Evolutionary conservation across 345 rosid species (phyloP), one percentile per base, ranked within the genome.

Genomic region (Ceriops zippeliana): DNA sequence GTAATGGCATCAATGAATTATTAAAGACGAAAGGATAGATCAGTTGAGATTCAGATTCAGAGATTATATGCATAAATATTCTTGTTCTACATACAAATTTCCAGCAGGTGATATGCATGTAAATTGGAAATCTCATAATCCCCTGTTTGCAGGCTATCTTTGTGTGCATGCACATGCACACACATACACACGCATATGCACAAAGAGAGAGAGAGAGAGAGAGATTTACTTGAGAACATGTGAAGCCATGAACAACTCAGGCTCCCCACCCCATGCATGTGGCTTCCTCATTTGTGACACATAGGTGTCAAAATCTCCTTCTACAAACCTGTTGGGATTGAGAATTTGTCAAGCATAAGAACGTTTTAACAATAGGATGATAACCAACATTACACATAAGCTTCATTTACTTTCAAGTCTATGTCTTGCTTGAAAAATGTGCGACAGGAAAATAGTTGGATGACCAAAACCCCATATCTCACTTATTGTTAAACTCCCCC

Each of bases 211-310:
- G 37, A 28, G 5, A 68, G 65, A 61, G 68, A 66, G 34, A 53
- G 60, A 6, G 24, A 38, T 66, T 78, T 78, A 95, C 99, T 69
- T 75, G 61, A 91, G 97, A 74, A 95, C 99, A 75, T 88, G 96
- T 13, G 99, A 95, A 69, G 97, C 92, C 89, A 95, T 90, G 81
- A 95, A 82, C 83, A 95, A 82, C 76, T 95, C 97, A 26, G 97
- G 99, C 76, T 95, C 99, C 71, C 99, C 99, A 57, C 99, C 99
- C 99, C 99, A 95, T 42, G 89, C 88, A 49, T 89, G 91, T 22
- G 96, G 92, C 85, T 90, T 81, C 81, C 93, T 82, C 47, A 91
- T 95, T 51, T 82, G 86, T 9, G 82, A 74, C 13, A 95, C 90
- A 60, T 95, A 91, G 4, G 86, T 77, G 69, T 91, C 89, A 58